Conservation (phyloP, 2,329 filamentous ascomycete genomes). For the Drechslerella dactyloides region DNA sequence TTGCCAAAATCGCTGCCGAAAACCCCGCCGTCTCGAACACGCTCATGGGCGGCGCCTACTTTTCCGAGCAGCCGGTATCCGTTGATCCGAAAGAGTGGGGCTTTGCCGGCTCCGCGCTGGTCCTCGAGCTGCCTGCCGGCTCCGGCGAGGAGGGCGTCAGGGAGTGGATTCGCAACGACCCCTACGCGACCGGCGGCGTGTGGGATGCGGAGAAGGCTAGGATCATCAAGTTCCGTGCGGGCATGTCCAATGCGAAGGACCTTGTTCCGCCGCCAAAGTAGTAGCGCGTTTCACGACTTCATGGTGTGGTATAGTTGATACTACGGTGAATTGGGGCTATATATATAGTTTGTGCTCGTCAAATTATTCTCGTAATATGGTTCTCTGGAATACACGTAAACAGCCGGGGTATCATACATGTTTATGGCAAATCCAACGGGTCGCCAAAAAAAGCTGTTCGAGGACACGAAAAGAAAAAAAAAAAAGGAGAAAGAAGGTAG, state of each 20-base stretch:
- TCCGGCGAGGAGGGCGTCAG: constrained; percentile 30
- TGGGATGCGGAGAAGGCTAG: constrained; percentile 49
- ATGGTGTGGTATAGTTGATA: too few species aligned
- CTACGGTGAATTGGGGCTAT: too few species aligned
- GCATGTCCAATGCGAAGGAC: constrained; percentile 36
- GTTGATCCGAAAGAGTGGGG: constrained; percentile 20
- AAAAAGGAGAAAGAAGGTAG: constrained; percentile 18
- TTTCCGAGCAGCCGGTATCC: constrained; percentile 25
- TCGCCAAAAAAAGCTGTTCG: constrained; percentile 21
- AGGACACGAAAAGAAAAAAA: constrained; percentile 57
- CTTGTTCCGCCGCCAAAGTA: not conserved
- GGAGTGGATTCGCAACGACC: constrained; percentile 38
- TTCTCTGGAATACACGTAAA: constrained; percentile 35
- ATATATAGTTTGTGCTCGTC: constrained; percentile 16
- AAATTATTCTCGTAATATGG: constrained; percentile 7
- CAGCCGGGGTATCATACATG: constrained; percentile 49
- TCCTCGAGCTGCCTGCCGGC: constrained; percentile 32
- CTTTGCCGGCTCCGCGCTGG: constrained; percentile 29
- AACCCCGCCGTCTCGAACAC: constrained; percentile 12
- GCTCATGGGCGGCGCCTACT: constrained; percentile 39
- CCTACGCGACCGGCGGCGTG: constrained; percentile 37
- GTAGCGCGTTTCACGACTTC: too few species aligned
- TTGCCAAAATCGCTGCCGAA: constrained; percentile 32
- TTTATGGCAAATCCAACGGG: constrained; percentile 5
- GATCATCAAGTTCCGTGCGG: constrained; percentile 40